These are phyloP conservation scores for Agaricus sinodeliciosus DNA, from an alignment of 768 basidiomycete species.

Conservation along the genomic window DNA sequence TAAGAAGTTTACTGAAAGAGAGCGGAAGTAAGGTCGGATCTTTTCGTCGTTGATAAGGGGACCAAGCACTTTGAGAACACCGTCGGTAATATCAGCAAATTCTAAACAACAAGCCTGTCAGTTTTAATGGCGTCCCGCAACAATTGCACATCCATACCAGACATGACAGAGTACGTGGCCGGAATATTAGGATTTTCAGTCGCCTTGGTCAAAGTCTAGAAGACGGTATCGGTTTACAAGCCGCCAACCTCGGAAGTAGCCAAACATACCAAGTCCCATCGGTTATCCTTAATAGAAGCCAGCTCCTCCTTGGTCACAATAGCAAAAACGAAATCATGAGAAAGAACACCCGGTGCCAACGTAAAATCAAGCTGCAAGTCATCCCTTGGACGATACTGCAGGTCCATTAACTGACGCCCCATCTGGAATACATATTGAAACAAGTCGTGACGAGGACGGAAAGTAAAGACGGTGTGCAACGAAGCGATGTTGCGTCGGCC, in stretches of 20 bases:
- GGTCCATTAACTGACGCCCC: constrained; percentile 60
- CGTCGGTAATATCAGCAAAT: constrained; percentile 80
- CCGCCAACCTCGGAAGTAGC: not conserved
- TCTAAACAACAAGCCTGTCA: constrained; percentile 35
- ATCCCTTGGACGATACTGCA: constrained; percentile 67
- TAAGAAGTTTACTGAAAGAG: constrained; percentile 57
- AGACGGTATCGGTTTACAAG: constrained; percentile 1
- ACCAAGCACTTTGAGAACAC: constrained; percentile 52
- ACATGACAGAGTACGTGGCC: constrained; percentile 63
- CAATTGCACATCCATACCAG: constrained; percentile 35
- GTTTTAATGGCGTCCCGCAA: constrained; percentile 1
- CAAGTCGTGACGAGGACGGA: constrained; percentile 82
- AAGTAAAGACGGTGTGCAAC: constrained; percentile 72
- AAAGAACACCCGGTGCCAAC: constrained; percentile 42
- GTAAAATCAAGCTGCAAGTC: constrained; percentile 76
- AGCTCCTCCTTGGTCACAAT: constrained; percentile 79
- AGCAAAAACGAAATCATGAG: constrained; percentile 75
- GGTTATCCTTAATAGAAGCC: constrained; percentile 52
- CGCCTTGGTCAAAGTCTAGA: constrained; percentile 77
- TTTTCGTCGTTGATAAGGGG: constrained; percentile 58
- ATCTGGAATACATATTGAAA: constrained; percentile 59
- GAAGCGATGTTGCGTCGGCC: constrained; percentile 73
- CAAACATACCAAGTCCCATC: constrained; percentile 84
- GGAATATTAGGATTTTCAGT: constrained; percentile 61
- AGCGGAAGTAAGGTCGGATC: constrained; percentile 73